Percentiles rank a stretch among this genome's conserved stretches.
These are phyloP conservation scores for Chrysosporium keratinophilum DNA, from an alignment of 2,329 filamentous ascomycete species.

Conservation along the genomic window DNA sequence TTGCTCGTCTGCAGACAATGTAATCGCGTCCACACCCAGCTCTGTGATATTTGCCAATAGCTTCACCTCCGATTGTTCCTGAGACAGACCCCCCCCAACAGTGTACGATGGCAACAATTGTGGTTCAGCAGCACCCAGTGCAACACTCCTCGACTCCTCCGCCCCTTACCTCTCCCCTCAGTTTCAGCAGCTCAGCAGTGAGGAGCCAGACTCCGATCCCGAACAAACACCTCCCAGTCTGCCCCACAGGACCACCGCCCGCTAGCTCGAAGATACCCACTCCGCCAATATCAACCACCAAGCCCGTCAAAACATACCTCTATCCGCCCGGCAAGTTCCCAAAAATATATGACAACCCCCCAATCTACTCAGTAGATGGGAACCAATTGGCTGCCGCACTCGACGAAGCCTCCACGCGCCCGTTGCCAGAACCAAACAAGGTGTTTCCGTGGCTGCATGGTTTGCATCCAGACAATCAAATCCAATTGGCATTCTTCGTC, in stretches of 20 bases:
- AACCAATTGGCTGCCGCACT: constrained; percentile 60
- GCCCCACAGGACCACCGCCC: constrained; percentile 63
- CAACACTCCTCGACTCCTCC: constrained; percentile 42
- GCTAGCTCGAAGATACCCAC: constrained; percentile 36
- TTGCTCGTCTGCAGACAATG: not conserved
- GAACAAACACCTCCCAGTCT: constrained; percentile 84
- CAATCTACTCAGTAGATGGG: constrained; percentile 63
- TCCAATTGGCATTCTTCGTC: constrained; percentile 83
- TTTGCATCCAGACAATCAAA: constrained; percentile 73
- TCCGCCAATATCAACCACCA: constrained; percentile 54
- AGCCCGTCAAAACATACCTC: constrained; percentile 45
- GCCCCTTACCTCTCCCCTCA: constrained; percentile 42
- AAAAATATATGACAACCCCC: constrained; percentile 46
- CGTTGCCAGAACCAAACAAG: constrained; percentile 69
- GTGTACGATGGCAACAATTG: constrained; percentile 38
- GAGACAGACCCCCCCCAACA: not conserved
- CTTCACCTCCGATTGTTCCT: not conserved
- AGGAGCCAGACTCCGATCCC: constrained; percentile 56
- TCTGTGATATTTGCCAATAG: not conserved
- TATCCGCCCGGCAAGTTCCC: constrained; percentile 60
- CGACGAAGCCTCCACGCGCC: constrained; percentile 64
- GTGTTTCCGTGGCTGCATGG: constrained; percentile 97
- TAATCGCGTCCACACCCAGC: not conserved
- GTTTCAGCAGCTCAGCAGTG: constrained; percentile 45
- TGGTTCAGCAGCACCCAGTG: constrained; percentile 38